A percentile compares a stretch with the other conserved stretches of the same genome.
These are phyloP conservation scores for Boletellus sp. DNA, from an alignment of 1,284 basidiomycete genomes.

Conservation along the genomic window DNA sequence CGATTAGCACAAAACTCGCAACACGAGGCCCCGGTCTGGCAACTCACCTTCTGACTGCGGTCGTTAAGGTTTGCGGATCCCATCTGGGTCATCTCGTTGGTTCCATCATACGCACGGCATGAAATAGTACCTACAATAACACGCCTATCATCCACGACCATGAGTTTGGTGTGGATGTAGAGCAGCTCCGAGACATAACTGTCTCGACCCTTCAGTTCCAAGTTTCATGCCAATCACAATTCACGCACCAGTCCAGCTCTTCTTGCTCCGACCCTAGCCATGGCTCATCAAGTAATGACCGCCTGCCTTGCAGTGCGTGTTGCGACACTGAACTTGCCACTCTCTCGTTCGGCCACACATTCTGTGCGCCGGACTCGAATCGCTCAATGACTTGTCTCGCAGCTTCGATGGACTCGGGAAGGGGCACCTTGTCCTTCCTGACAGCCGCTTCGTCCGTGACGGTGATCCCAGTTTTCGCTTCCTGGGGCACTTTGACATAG, in stretches of 20 bases:
- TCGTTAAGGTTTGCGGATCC: slow-evolving; percentile 91
- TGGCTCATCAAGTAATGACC: slow-evolving; percentile 61
- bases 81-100: slow-evolving; percentile 48
- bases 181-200: slow-evolving; percentile 81
- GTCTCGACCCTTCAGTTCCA: slow-evolving; percentile 4
- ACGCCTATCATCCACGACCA: slow-evolving; percentile 89
- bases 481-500: slow-evolving; percentile 47
- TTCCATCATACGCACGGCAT: not conserved
- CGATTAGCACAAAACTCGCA: slow-evolving; percentile 8
- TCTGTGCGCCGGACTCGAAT: slow-evolving; percentile 65
- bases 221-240: slow-evolving; percentile 2
- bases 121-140: slow-evolving; percentile 64
- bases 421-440: slow-evolving; percentile 58
- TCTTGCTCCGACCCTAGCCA: slow-evolving; percentile 84
- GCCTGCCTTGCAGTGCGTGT: slow-evolving; percentile 66
- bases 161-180: slow-evolving; percentile 81
- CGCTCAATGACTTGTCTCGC: slow-evolving; percentile 60
- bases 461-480: slow-evolving; percentile 40
- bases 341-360: slow-evolving; percentile 51
- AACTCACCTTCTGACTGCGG: slow-evolving; percentile 65
- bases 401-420: slow-evolving; percentile 64
- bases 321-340: slow-evolving; percentile 77
- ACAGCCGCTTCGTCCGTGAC: slow-evolving; percentile 48
- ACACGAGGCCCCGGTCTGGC: not conserved
- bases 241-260: slow-evolving; percentile 70